Evolutionary conservation across 805 yeast species (phyloP).

Genomic region (Sugiyamaella lignohabitans): DNA sequence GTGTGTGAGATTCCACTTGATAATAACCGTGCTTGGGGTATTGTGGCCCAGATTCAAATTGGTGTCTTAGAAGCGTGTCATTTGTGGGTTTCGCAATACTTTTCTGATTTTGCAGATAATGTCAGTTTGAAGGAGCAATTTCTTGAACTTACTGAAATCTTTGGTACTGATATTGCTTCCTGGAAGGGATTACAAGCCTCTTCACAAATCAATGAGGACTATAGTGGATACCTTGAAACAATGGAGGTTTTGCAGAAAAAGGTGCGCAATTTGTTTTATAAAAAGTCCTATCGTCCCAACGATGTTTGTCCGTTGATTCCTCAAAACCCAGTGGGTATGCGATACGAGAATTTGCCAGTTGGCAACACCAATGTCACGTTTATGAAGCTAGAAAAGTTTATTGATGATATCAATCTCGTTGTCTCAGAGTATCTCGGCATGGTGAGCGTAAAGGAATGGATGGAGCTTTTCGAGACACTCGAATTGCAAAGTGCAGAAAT

Average conservation of each 20-base stretch:
- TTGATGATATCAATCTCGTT: slow-evolving; percentile 57
- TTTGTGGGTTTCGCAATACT: slow-evolving; percentile 65
- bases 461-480: slow-evolving; percentile 61
- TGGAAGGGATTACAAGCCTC: slow-evolving; percentile 22
- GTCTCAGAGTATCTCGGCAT: slow-evolving; percentile 51
- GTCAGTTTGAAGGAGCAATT: slow-evolving; percentile 51
- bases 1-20: slow-evolving; percentile 26
- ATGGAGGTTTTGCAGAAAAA: slow-evolving; percentile 47
- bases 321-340: slow-evolving; percentile 16
- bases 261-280: slow-evolving; percentile 53
- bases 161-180: slow-evolving; percentile 55
- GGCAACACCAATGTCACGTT: slow-evolving; percentile 13
- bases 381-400: slow-evolving; percentile 47
- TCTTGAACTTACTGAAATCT: slow-evolving; percentile 56
- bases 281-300: slow-evolving; percentile 30
- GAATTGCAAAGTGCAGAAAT: slow-evolving; percentile 62
- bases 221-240: slow-evolving; percentile 22
- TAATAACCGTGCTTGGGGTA: slow-evolving; percentile 53
- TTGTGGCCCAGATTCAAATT: slow-evolving; percentile 69
- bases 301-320: slow-evolving; percentile 25
- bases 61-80: slow-evolving; percentile 74
- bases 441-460: slow-evolving; percentile 69
- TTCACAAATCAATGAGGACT: slow-evolving; percentile 15
- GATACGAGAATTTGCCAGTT: slow-evolving; percentile 17
- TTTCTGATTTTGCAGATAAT: slow-evolving; percentile 67